Conservation (phyloP, 2,329 filamentous ascomycete genomes). For the Colletotrichum tabaci region DNA sequence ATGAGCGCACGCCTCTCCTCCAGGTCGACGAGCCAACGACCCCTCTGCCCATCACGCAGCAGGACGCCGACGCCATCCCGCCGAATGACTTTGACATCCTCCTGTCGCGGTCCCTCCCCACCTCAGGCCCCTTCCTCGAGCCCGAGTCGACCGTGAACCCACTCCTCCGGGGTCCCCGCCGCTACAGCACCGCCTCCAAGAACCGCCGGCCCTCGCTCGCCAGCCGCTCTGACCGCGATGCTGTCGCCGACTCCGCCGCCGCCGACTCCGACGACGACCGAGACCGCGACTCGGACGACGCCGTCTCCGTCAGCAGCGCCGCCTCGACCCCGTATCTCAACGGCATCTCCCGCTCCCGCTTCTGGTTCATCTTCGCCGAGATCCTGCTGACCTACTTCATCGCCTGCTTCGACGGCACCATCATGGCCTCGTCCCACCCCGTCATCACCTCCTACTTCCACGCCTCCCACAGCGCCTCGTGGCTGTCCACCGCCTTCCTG, state of each 20-base stretch:
- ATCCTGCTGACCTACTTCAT: slow-evolving; percentile 73
- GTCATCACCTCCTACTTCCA: slow-evolving; percentile 87
- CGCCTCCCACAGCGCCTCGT: slow-evolving; percentile 84
- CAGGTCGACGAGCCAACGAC: slow-evolving; percentile 25
- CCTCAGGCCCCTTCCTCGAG: slow-evolving; percentile 55
- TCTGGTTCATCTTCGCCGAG: slow-evolving; percentile 75
- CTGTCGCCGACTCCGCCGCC: neutral
- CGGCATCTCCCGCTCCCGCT: slow-evolving; percentile 63
- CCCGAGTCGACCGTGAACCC: slow-evolving; percentile 58
- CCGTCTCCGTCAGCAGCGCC: slow-evolving; percentile 34
- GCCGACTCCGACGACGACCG: slow-evolving; percentile 12
- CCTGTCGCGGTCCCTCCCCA: slow-evolving; percentile 58
- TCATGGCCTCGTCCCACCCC: slow-evolving; percentile 87
- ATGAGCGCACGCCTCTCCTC: slow-evolving; percentile 36
- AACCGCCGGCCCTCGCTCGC: slow-evolving; percentile 28
- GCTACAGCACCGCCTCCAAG: slow-evolving; percentile 45
- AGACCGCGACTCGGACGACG: slow-evolving; percentile 14
- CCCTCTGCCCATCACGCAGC: slow-evolving; percentile 38
- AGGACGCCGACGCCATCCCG: slow-evolving; percentile 47
- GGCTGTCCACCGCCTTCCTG: slow-evolving; percentile 85
- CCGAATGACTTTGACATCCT: slow-evolving; percentile 55
- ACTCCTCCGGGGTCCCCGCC: slow-evolving; percentile 55
- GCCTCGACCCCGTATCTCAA: slow-evolving; percentile 56
- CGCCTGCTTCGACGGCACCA: slow-evolving; percentile 80
- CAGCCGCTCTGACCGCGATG: slow-evolving; percentile 25